A percentile compares a stretch with the other conserved stretches of the same genome.
These are phyloP conservation scores for Cladosporium sp. DNA, from an alignment of 2,329 filamentous ascomycete genomes.

Conservation along the genomic window DNA sequence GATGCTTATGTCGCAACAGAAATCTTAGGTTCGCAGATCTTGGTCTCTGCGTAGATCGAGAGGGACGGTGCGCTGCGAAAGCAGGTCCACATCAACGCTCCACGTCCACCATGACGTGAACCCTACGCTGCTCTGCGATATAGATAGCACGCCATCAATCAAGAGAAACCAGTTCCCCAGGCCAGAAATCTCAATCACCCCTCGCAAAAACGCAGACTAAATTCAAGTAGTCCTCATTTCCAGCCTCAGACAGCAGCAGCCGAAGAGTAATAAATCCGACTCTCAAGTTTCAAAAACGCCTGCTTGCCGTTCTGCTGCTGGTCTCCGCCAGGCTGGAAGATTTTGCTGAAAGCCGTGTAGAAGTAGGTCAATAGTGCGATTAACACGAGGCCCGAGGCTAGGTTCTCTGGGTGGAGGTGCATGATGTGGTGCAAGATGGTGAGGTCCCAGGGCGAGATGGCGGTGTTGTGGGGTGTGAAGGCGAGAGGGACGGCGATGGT, in stretches of 20 bases:
- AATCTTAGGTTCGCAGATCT: neutral
- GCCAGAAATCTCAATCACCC: neutral
- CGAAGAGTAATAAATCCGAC: slow-evolving; percentile 17
- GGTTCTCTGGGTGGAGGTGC: slow-evolving; percentile 21
- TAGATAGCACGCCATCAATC: neutral
- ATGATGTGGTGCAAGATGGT: neutral
- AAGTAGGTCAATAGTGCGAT: slow-evolving; percentile 27
- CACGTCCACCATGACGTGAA: neutral
- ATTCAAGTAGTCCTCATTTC: neutral
- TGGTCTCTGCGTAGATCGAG: neutral
- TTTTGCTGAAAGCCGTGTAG: slow-evolving; percentile 24
- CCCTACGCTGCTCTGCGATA: neutral
- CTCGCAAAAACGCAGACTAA: too few relatives aligned
- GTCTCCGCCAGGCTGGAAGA: slow-evolving; percentile 23
- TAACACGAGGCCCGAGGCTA: slow-evolving; percentile 23
- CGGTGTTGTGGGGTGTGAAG: too few relatives aligned
- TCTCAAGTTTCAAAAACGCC: neutral
- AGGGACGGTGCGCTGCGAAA: neutral
- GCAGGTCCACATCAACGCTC: neutral
- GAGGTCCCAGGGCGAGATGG: neutral
- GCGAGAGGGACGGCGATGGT: neutral
- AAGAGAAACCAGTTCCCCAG: neutral
- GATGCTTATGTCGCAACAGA: neutral
- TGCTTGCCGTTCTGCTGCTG: neutral
- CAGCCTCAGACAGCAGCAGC: slow-evolving; percentile 12